A percentile compares a stretch with the other conserved stretches of the same genome.
These are phyloP conservation scores for Ogataea parapolymorpha DNA, from an alignment of 805 yeast genomes.

Conservation along the genomic window DNA sequence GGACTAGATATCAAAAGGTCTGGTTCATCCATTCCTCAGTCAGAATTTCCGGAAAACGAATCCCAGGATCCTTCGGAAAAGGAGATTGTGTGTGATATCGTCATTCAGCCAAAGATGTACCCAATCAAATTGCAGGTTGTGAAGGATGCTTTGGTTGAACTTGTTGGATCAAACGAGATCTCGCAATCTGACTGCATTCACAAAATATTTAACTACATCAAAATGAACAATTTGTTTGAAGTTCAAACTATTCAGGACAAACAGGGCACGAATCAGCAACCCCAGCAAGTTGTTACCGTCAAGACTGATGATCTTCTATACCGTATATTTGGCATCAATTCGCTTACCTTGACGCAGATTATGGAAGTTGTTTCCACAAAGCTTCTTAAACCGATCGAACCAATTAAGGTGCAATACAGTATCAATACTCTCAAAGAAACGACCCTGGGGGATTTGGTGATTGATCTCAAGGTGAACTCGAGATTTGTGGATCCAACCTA, in stretches of 20 bases:
- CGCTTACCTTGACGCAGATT: conserved; percentile 67
- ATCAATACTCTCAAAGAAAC: conserved; percentile 74
- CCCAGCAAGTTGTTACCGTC: conserved; percentile 28
- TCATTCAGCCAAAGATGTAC: conserved; percentile 75
- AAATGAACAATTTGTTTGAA: conserved; percentile 36
- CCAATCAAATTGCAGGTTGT: conserved; percentile 66
- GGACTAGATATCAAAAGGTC: conserved; percentile 83
- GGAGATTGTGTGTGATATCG: conserved; percentile 65
- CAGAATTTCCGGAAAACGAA: conserved; percentile 25
- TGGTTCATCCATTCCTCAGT: conserved; percentile 44
- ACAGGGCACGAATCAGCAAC: conserved; percentile 21
- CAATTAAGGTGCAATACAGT: conserved; percentile 71
- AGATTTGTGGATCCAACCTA: conserved; percentile 37
- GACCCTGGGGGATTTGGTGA: conserved; percentile 74
- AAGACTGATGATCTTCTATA: conserved; percentile 44
- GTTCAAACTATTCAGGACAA: conserved; percentile 25
- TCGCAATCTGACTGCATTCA: conserved; percentile 78
- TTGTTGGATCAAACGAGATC: conserved; percentile 74
- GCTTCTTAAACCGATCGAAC: conserved; percentile 73
- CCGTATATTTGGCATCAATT: conserved; percentile 45
- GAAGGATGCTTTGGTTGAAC: conserved; percentile 55
- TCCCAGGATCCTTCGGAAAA: conserved; percentile 30
- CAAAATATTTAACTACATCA: conserved; percentile 35
- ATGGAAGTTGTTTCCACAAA: conserved; percentile 63
- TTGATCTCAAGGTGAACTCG: conserved; percentile 65